These are phyloP conservation scores for Cicer judaicum DNA, from an alignment of 306 rosid genomes.

Conservation along the genomic window DNA sequence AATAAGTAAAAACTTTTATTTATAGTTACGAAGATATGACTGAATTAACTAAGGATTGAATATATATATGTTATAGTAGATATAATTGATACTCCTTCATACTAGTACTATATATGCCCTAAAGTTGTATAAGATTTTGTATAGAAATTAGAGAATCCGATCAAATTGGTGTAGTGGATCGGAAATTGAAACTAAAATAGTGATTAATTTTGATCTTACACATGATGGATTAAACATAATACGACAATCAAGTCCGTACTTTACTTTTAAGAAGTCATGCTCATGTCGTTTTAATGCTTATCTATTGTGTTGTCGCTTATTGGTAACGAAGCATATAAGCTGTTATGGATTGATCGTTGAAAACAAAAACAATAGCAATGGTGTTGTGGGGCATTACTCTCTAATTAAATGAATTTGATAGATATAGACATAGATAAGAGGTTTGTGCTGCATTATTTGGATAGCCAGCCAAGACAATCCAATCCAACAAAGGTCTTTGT, in stretches of 20 bases:
- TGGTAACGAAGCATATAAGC: conserved; percentile 6
- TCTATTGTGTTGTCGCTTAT: conserved; percentile 13
- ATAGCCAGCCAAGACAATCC: background rate
- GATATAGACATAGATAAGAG: background rate
- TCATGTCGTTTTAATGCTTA: background rate
- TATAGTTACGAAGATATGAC: background rate
- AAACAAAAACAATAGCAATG: conserved; percentile 24
- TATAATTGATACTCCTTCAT: background rate
- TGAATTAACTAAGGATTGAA: background rate
- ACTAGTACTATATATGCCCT: background rate
- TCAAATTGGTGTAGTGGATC: background rate
- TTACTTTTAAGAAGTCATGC: conserved; percentile 9
- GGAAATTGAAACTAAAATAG: background rate
- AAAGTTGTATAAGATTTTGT: conserved; percentile 10
- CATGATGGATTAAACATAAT: background rate
- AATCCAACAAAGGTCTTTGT: background rate
- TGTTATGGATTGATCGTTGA: conserved; percentile 10
- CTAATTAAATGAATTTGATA: background rate
- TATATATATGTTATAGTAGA: background rate
- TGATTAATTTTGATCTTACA: conserved; percentile 12
- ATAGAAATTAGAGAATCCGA: background rate
- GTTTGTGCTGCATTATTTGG: conserved; percentile 43
- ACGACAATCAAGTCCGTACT: background rate
- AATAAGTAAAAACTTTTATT: too few relatives aligned
- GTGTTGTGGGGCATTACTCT: conserved; percentile 33